phyloP scores from a whole-genome alignment of 305 asterid genomes.

The Nicotiana rustica region DNA sequence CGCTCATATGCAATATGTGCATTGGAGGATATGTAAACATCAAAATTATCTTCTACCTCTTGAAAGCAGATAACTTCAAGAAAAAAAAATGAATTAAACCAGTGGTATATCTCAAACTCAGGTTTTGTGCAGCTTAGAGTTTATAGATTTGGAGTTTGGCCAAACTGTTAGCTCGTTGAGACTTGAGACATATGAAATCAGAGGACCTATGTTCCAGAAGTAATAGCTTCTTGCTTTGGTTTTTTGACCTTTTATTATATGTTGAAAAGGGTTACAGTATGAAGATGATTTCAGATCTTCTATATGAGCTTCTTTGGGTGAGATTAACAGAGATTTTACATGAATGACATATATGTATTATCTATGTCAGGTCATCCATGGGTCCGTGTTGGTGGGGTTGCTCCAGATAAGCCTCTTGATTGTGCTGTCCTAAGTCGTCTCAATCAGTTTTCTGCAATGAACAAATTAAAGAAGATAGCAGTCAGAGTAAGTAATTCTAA shows the following conservation, averaged over 20 bases:
- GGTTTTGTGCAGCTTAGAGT: neutral
- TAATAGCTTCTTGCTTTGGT: neutral
- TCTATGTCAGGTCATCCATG: slow-evolving; percentile 79
- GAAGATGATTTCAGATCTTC: neutral
- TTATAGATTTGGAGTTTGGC: neutral
- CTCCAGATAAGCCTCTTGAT: slow-evolving; percentile 92
- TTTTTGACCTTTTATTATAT: neutral
- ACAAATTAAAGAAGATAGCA: slow-evolving; percentile 89
- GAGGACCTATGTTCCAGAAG: neutral
- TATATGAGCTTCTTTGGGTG: slow-evolving; percentile 4
- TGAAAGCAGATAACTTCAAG: neutral
- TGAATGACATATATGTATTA: neutral
- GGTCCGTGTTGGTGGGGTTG: slow-evolving; percentile 73
- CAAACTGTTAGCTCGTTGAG: neutral
- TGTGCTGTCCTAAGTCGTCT: slow-evolving; percentile 80
- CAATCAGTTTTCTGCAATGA: slow-evolving; percentile 93
- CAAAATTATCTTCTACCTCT: neutral
- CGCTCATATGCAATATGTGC: neutral
- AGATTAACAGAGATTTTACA: neutral
- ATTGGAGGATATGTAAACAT: neutral
- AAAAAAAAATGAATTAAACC: neutral
- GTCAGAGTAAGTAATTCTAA: slow-evolving; percentile 60
- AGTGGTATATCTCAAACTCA: neutral
- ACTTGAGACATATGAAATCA: neutral
- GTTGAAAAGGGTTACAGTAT: neutral